Percentiles rank a stretch among this genome's conserved stretches.
Evolutionary conservation across 352 stramenopile species (phyloP).

Genomic region (Phytophthora sp.): DNA sequence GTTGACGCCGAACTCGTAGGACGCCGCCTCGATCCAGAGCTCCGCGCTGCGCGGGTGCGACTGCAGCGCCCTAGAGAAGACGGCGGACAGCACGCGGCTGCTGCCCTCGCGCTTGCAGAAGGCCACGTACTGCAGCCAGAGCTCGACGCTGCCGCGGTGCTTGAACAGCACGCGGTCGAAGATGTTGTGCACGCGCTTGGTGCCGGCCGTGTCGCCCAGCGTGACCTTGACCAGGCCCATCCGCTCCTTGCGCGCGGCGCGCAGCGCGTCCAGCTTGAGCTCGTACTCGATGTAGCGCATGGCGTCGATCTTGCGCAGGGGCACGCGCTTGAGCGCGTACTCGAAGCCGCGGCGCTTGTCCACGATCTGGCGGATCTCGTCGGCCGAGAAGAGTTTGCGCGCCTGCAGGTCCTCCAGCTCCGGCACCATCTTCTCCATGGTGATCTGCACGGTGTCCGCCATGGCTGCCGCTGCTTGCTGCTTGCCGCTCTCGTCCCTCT

Average conservation of each 20-base stretch:
- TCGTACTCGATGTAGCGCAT: constrained; percentile 95
- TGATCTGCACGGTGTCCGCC: constrained; percentile 93
- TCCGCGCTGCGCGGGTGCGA: constrained; percentile 84
- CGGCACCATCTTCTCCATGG: constrained; percentile 95
- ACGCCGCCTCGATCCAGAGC: constrained; percentile 92
- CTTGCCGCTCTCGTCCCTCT: neutral
- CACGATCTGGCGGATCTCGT: constrained; percentile 92
- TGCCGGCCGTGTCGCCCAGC: constrained; percentile 73
- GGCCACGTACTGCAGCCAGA: constrained; percentile 93
- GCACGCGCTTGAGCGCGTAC: constrained; percentile 90
- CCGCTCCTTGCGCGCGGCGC: constrained; percentile 82
- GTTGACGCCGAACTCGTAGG: constrained; percentile 90
- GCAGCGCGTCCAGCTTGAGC: constrained; percentile 90
- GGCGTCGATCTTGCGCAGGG: constrained; percentile 91
- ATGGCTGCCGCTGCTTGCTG: constrained; percentile 44
- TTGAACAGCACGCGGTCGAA: constrained; percentile 90
- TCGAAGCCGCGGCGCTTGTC: constrained; percentile 91
- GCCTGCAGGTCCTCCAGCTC: constrained; percentile 93
- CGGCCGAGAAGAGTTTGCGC: constrained; percentile 83
- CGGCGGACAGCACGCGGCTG: constrained; percentile 69
- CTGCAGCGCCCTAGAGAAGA: constrained; percentile 89
- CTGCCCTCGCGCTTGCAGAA: constrained; percentile 83
- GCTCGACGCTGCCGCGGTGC: constrained; percentile 86
- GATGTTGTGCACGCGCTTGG: constrained; percentile 82
- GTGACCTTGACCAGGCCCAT: constrained; percentile 70